Evolutionary conservation across 2,329 filamentous ascomycete genomes (phyloP), one percentile per base, ranked within the genome.

Genomic region (Colletotrichum orchidophilum): DNA sequence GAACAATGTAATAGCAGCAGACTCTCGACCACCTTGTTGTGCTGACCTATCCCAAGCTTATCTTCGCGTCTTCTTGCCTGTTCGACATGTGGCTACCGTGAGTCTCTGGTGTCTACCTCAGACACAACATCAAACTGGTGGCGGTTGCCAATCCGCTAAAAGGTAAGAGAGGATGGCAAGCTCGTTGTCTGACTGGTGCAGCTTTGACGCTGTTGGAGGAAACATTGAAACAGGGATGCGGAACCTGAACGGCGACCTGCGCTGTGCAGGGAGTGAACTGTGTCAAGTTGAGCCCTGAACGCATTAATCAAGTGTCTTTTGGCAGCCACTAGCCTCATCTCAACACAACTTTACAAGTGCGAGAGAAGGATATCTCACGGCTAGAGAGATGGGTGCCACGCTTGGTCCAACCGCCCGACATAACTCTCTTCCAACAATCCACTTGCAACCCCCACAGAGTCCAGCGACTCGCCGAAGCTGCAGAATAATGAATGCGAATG

Each of bases 151-250:
- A 49, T 49, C 33, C 46, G 5, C n/a, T 15, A 21, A 39, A 53
- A 21, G 15, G 15, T 33, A 24, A 31, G n/a, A 53, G 35, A 57
- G 50, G 39, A 49, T 49, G 15, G 24, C 8, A 31, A 26, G 27
- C 24, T 21, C 13, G 12, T 18, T 29, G 49, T 59, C 31, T 39
- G 35, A 54, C 42, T 54, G 31, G 31, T 66, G 31, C 27, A 35
- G 29, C 63, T 33, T 63, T 42, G 52, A 68, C 53, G 27, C 52
- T 49, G 57, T 42, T 50, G 59, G 55, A 24, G 27, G 15, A 27
- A 18, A 26, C 31, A 63, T 63, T 55, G 69, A 63, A 71, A 69
- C 65, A 62, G 35, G 64, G 29, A 39, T 61, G 59, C 68, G 49
- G 46, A 54, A 53, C 42, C 52, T 69, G 58, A 59, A 46, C 58